Conservation (phyloP, 2,329 filamentous ascomycete species). For the Didymella pinodella region DNA sequence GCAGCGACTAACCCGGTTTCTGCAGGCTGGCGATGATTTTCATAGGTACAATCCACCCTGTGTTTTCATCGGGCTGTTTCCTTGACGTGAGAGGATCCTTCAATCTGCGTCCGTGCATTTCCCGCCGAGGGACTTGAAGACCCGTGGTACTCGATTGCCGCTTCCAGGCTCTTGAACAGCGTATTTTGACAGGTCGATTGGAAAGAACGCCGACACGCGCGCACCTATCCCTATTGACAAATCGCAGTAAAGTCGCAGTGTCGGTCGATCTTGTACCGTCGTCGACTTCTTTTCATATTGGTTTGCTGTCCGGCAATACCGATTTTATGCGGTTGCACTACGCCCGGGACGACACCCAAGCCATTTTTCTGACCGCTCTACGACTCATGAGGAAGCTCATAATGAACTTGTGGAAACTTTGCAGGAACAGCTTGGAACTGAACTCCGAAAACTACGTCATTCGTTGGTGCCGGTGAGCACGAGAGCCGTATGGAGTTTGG, state of each 20-base stretch:
- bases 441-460: conserved; percentile 6
- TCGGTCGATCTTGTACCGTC: background rate
- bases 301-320: background rate
- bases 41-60: no score
- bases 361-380: background rate
- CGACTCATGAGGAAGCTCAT: conserved; percentile 8
- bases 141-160: background rate
- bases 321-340: background rate
- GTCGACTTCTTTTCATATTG: background rate
- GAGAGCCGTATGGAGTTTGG: conserved; percentile 12
- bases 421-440: background rate
- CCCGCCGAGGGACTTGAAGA: background rate
- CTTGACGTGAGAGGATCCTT: no score
- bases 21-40: no score
- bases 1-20: no score
- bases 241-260: background rate
- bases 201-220: background rate
- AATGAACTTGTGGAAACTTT: background rate
- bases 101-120: background rate
- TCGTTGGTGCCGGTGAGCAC: background rate
- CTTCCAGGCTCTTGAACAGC: conserved; percentile 31
- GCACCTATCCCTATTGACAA: background rate
- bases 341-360: background rate
- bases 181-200: background rate
- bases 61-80: no score